phyloP scores from a whole-genome alignment of 805 yeast species.

The Teunomyces tritomae region DNA sequence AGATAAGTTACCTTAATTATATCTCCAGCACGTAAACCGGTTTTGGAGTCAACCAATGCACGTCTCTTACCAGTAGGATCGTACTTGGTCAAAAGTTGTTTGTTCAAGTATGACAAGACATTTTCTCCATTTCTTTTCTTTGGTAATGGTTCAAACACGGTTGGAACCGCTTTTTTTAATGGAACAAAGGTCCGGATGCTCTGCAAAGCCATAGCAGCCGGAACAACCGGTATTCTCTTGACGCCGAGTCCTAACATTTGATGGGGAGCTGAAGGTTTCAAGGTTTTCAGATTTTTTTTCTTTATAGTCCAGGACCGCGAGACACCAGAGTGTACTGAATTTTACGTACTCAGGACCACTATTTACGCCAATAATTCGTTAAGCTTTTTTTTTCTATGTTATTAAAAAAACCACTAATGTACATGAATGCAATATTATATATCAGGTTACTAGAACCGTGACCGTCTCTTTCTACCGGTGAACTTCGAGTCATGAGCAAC shows the following conservation, averaged over 20 bases:
- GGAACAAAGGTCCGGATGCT: conserved; percentile 18
- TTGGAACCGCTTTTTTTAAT: conserved; percentile 15
- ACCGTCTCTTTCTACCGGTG: conserved; percentile 71
- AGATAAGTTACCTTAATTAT: conserved; percentile 70
- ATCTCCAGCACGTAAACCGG: conserved; percentile 74
- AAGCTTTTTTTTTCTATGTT: background rate
- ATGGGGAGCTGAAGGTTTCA: background rate
- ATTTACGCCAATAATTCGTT: background rate
- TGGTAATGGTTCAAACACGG: conserved; percentile 52
- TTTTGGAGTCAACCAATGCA: conserved; percentile 46
- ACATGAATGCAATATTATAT: background rate
- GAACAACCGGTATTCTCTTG: conserved; percentile 6
- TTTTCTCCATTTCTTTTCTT: conserved; percentile 45
- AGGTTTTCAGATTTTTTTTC: conserved; percentile 2
- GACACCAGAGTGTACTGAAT: conserved; percentile 4
- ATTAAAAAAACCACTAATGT: background rate
- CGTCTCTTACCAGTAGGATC: conserved; percentile 75
- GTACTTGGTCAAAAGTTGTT: conserved; percentile 52
- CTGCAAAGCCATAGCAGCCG: conserved; percentile 8
- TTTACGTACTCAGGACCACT: conserved; percentile 6
- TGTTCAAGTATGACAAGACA: conserved; percentile 44
- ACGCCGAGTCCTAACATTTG: conserved; percentile 11
- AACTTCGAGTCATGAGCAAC: conserved; percentile 91
- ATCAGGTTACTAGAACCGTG: conserved; percentile 28
- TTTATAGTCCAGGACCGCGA: background rate